Evolutionary conservation across 2,329 filamentous ascomycete genomes (phyloP).

Genomic region (Lecanosticta acicola): DNA sequence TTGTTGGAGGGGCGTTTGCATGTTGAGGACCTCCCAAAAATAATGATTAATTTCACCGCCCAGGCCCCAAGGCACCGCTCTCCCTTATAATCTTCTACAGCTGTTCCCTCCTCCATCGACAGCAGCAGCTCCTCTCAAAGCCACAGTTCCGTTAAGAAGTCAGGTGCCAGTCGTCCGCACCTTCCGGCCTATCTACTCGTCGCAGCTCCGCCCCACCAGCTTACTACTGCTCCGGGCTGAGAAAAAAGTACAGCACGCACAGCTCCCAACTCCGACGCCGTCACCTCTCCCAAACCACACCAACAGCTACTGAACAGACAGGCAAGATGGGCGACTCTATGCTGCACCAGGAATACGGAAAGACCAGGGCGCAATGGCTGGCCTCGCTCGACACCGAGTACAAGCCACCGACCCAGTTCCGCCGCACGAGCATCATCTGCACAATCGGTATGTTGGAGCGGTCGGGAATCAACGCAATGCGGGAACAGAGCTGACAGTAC

Average conservation of each 20-base stretch:
- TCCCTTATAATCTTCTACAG: background rate
- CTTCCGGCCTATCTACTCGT: background rate
- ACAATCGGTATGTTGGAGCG: constrained; percentile 65
- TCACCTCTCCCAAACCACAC: background rate
- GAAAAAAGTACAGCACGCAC: constrained; percentile 1
- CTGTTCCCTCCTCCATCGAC: background rate
- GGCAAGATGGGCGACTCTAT: constrained; percentile 63
- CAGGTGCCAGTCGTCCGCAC: background rate
- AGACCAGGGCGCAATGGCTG: constrained; percentile 66
- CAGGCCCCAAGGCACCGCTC: background rate
- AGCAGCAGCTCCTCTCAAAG: background rate
- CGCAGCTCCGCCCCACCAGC: background rate
- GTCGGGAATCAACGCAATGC: background rate
- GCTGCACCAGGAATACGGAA: constrained; percentile 73
- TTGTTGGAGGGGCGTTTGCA: background rate
- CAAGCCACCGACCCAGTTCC: constrained; percentile 80
- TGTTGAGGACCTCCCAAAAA: background rate
- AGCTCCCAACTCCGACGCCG: background rate
- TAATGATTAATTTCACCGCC: constrained; percentile 4
- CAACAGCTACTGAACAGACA: background rate
- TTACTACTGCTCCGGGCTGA: background rate
- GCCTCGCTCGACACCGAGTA: constrained; percentile 83
- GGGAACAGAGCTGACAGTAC: constrained; percentile 6
- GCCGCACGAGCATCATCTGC: constrained; percentile 96
- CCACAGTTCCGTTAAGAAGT: background rate